Conservation (phyloP, 768 basidiomycete genomes). For the Lactifluus subvellereus region DNA sequence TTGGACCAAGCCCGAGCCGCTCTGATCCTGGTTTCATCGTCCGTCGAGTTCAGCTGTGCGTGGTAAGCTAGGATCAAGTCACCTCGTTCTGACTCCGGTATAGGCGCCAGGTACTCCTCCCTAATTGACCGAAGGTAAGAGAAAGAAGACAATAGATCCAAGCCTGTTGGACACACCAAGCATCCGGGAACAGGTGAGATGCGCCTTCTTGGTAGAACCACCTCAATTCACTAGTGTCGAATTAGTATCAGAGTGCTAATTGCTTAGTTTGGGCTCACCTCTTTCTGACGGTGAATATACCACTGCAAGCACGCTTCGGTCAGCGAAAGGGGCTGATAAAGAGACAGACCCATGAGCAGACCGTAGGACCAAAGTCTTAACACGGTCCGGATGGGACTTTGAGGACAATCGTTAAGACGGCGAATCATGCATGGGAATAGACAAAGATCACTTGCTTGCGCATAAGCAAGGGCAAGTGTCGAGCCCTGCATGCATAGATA, state of each 20-base stretch:
- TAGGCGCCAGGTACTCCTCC: slow-evolving; percentile 77
- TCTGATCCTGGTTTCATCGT: slow-evolving; percentile 54
- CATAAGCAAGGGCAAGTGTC: slow-evolving; percentile 79
- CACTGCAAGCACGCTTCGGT: slow-evolving; percentile 38
- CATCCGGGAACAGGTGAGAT: slow-evolving; percentile 79
- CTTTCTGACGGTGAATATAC: slow-evolving; percentile 83
- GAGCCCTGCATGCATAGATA: slow-evolving; percentile 54
- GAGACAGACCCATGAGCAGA: slow-evolving; percentile 29
- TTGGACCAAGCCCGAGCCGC: slow-evolving; percentile 86
- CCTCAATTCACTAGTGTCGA: slow-evolving; percentile 55
- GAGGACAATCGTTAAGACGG: background rate
- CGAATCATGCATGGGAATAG: background rate
- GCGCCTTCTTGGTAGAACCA: slow-evolving; percentile 93
- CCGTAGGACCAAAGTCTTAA: slow-evolving; percentile 75
- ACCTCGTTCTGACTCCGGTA: slow-evolving; percentile 71
- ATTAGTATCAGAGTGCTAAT: background rate
- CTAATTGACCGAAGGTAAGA: slow-evolving; percentile 35
- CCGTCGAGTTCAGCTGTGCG: slow-evolving; percentile 62
- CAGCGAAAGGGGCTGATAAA: background rate
- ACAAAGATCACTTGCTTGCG: slow-evolving; percentile 48
- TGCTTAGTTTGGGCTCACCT: slow-evolving; percentile 39
- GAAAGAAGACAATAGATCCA: background rate
- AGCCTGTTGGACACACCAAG: slow-evolving; percentile 48
- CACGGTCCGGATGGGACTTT: slow-evolving; percentile 74
- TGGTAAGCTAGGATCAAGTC: slow-evolving; percentile 86